These are phyloP conservation scores for Infundibulicybe gibba DNA, from an alignment of 768 basidiomycete species.

Conservation along the genomic window DNA sequence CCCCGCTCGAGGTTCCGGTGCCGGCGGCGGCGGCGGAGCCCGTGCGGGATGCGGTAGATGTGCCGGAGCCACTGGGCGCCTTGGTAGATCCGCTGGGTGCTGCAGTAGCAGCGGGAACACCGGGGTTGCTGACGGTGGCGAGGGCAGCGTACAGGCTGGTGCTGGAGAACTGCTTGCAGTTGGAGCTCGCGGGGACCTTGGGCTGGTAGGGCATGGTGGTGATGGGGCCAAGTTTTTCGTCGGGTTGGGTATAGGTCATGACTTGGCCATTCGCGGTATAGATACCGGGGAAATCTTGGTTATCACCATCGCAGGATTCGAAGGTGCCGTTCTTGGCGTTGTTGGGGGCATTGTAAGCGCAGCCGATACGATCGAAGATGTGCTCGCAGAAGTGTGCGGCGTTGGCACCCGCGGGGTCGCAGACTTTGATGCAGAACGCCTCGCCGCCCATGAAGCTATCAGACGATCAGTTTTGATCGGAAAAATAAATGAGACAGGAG, in stretches of 20 bases:
- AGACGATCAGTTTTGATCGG: not conserved
- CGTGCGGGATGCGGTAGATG: not conserved
- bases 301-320: constrained; percentile 61
- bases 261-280: constrained; percentile 34
- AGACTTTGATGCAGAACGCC: constrained; percentile 69
- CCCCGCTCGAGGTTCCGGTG: constrained; percentile 7
- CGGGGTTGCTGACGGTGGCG: constrained; percentile 10
- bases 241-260: constrained; percentile 37
- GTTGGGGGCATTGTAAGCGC: constrained; percentile 71
- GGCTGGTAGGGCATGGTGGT: constrained; percentile 34
- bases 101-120: not conserved
- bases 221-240: constrained; percentile 32
- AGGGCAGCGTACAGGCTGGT: constrained; percentile 24
- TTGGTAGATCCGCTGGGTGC: not conserved
- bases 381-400: constrained; percentile 61
- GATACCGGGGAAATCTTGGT: constrained; percentile 55
- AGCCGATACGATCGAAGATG: constrained; percentile 73
- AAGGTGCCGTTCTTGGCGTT: constrained; percentile 55
- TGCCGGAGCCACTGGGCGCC: not conserved
- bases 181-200: constrained; percentile 30
- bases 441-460: constrained; percentile 67
- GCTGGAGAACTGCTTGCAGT: constrained; percentile 27
- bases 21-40: not conserved
- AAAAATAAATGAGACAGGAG: constrained; percentile 1
- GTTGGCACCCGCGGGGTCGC: constrained; percentile 54